Conservation (phyloP, 768 basidiomycete genomes). For the Candolleomyces aberdarensis region DNA sequence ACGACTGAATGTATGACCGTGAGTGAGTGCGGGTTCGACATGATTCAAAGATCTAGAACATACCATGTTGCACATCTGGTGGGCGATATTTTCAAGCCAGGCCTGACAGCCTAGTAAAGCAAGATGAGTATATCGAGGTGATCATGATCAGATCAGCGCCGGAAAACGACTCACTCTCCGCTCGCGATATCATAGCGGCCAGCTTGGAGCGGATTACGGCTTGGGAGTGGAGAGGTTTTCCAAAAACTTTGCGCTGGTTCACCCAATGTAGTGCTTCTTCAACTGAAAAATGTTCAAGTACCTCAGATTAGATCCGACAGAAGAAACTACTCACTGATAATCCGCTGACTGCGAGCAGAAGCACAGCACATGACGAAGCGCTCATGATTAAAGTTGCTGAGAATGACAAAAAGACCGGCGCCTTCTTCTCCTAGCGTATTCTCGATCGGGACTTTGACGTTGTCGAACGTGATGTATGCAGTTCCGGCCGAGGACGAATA, state of each 20-base stretch:
- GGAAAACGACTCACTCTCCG: slow-evolving; percentile 33
- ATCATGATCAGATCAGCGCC: neutral
- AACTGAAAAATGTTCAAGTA: slow-evolving; percentile 32
- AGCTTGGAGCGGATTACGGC: slow-evolving; percentile 88
- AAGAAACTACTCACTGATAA: slow-evolving; percentile 17
- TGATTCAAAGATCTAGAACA: slow-evolving; percentile 4
- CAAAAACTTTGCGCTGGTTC: slow-evolving; percentile 87
- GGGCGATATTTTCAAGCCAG: slow-evolving; percentile 87
- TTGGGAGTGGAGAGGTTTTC: slow-evolving; percentile 79
- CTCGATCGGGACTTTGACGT: slow-evolving; percentile 82
- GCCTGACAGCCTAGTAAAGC: slow-evolving; percentile 52
- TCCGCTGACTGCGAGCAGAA: slow-evolving; percentile 53
- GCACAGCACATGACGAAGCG: slow-evolving; percentile 87
- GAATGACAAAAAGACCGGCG: slow-evolving; percentile 35
- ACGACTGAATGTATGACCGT: slow-evolving; percentile 34
- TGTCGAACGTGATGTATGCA: slow-evolving; percentile 76
- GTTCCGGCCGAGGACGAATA: slow-evolving; percentile 90
- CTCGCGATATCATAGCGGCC: slow-evolving; percentile 83
- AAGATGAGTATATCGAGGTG: neutral
- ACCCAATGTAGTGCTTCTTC: slow-evolving; percentile 94
- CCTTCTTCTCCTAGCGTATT: slow-evolving; percentile 65
- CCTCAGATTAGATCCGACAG: neutral
- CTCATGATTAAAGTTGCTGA: slow-evolving; percentile 91
- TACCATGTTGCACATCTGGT: slow-evolving; percentile 86
- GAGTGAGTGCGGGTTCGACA: neutral